Base-by-base conservation (phyloP, 305 asterid genomes). In the Fraxinus dipetala region DNA sequence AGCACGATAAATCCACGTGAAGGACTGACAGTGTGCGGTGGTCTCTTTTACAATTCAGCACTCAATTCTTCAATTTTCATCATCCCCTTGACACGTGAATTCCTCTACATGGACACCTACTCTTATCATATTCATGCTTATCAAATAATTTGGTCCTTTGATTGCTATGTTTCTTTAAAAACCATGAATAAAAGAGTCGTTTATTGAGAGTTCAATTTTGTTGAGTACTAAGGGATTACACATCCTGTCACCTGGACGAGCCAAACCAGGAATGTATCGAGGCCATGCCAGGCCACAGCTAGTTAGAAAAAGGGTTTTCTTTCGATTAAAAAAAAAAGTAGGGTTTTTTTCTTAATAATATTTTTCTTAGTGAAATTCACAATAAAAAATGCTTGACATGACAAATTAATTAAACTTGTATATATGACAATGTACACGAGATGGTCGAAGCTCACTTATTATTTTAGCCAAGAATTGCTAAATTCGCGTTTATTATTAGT, bases 1-100 rank as follows among this genome's bases (percentile, higher is more conserved):
- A 78, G 83, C 90, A 87, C 83, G 89, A 88, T 90, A 88, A 38
- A 36, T 85, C 84, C 95, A 91, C 89, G 93, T 91, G 95, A 86
- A 89, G 16, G 10, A 40, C 93, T 90, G 95, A 91, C 92, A 89
- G 45, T 13, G 75, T 81, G 91, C 92, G 86, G 87, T 90, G 91
- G 79, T 72, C 80, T 70, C 80, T 70, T 70, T 78, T 82, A 74
- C 80, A 72, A 70, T 77, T 54, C 85, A 82, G 56, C 82, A 72
- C 77, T 9, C 22, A 0, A 0, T 5, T 20, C 30, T 22, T 78
- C 51, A 40, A 40, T 40, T 13, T 16, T 28, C 43, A 51, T 59
- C 79, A 35, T 72, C 40, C 4, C 76, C 45, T 45, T 67, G 80
- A 83, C 92, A 89, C 92, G 89, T 90, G 92, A 91, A 80, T 34